Conservation (phyloP, 2,329 filamentous ascomycete species). For the Pseudocercospora fuligena region DNA sequence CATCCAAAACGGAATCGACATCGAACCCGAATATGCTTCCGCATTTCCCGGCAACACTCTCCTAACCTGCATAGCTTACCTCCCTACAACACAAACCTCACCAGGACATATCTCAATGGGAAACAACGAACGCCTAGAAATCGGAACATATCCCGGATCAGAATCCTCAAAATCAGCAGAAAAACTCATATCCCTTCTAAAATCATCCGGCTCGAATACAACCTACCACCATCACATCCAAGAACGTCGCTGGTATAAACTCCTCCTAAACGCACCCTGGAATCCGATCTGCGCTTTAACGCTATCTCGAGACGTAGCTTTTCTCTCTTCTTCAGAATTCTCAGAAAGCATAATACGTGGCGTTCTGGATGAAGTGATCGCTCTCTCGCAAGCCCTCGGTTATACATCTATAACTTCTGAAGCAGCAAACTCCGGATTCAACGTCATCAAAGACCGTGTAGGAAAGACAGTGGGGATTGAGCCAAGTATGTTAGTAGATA, state of each 20-base stretch:
- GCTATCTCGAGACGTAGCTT: slow-evolving; percentile 57
- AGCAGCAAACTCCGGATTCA: slow-evolving; percentile 46
- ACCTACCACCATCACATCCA: slow-evolving; percentile 61
- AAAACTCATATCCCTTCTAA: slow-evolving; percentile 41
- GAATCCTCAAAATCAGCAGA: slow-evolving; percentile 25
- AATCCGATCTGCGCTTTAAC: slow-evolving; percentile 65
- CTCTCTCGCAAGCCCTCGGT: slow-evolving; percentile 48
- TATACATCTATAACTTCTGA: slow-evolving; percentile 44
- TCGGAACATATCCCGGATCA: slow-evolving; percentile 55
- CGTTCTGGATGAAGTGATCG: slow-evolving; percentile 53
- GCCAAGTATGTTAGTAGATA: slow-evolving; percentile 58
- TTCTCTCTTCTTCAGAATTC: slow-evolving; percentile 50
- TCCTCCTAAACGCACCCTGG: slow-evolving; percentile 65
- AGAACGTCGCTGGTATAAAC: slow-evolving; percentile 63
- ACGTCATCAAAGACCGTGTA: slow-evolving; percentile 43
- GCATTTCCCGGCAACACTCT: slow-evolving; percentile 59
- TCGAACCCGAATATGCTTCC: slow-evolving; percentile 60
- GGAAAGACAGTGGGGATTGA: slow-evolving; percentile 46
- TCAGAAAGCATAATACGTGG: slow-evolving; percentile 45
- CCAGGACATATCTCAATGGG: slow-evolving; percentile 55
- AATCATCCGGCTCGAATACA: slow-evolving; percentile 52
- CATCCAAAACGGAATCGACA: slow-evolving; percentile 66
- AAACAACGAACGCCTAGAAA: slow-evolving; percentile 54
- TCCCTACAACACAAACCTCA: slow-evolving; percentile 56
- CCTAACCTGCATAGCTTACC: slow-evolving; percentile 61